Evolutionary conservation across 306 rosid species (phyloP).

Genomic region (Quercus mongolica): DNA sequence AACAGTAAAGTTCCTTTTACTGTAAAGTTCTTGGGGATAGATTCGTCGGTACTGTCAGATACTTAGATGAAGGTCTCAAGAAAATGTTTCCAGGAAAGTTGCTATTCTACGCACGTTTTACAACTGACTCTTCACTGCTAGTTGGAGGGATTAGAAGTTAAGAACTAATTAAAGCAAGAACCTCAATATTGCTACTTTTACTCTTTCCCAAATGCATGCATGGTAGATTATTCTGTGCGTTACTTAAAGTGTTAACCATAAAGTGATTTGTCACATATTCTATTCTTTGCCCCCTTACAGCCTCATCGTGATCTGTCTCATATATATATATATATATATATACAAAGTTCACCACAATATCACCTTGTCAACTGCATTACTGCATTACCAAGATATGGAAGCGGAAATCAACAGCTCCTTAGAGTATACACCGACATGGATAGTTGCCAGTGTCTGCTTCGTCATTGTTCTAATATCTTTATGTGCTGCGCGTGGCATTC

Average conservation of each 20-base stretch:
- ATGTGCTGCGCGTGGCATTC: conserved; percentile 66
- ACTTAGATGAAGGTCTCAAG: background rate
- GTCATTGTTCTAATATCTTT: conserved; percentile 76
- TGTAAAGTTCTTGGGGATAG: background rate
- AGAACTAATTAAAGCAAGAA: background rate
- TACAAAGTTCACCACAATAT: background rate
- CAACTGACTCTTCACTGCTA: background rate
- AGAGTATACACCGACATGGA: conserved; percentile 90
- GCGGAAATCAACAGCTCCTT: conserved; percentile 52
- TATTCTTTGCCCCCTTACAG: conserved; percentile 41
- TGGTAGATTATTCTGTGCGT: background rate
- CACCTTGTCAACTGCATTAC: conserved; percentile 8
- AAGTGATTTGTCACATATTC: background rate
- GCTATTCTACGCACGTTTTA: background rate
- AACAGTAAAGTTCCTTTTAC: background rate
- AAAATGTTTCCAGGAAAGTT: background rate
- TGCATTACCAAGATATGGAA: conserved; percentile 33
- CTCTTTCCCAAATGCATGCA: background rate
- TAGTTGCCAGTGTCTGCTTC: conserved; percentile 73
- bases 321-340: no score
- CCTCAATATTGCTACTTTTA: background rate
- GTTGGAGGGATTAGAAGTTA: background rate
- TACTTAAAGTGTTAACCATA: conserved; percentile 30
- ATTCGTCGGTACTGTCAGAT: background rate
- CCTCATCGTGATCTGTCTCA: background rate